Percentiles rank a stretch among this genome's conserved stretches.
Conservation (phyloP, 1,284 basidiomycete species). For the Naganishia sp. region DNA sequence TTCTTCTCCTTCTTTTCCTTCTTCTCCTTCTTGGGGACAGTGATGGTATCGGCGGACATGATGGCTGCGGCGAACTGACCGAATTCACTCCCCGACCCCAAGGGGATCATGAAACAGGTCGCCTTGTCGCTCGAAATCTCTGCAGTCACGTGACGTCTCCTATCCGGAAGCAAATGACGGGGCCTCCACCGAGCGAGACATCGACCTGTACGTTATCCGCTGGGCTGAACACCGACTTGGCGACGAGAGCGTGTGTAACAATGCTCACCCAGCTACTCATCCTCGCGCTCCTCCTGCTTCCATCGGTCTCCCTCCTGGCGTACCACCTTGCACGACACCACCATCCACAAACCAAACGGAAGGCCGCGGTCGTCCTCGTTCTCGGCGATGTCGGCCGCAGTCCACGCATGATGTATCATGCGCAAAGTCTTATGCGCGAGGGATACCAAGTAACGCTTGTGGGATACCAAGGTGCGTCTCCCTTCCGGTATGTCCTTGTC, state of each 20-base stretch:
- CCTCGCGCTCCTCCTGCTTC: conserved; percentile 17
- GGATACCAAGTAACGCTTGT: conserved; percentile 79
- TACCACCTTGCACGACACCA: conserved; percentile 10
- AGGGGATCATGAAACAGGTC: not conserved
- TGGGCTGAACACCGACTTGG: not conserved
- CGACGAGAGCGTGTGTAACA: not conserved
- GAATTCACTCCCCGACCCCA: not conserved
- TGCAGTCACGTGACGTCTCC: not conserved
- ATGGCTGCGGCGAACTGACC: not conserved
- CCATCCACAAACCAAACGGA: conserved; percentile 11
- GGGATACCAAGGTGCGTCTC: conserved; percentile 73
- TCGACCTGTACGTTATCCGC: not conserved
- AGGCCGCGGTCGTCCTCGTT: conserved; percentile 78
- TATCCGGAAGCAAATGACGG: not conserved
- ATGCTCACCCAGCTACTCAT: conserved; percentile 25
- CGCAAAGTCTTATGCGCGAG: conserved; percentile 81
- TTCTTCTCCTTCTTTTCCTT: conserved; percentile 39
- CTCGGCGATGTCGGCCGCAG: conserved; percentile 94
- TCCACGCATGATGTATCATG: conserved; percentile 98
- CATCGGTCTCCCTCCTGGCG: not conserved
- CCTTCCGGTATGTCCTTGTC: not conserved
- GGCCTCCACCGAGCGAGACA: not conserved
- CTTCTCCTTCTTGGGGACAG: conserved; percentile 22
- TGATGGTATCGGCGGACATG: conserved; percentile 20
- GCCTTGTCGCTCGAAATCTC: not conserved